These are phyloP conservation scores for Azolla pinnata DNA, from an alignment of 75 land plant species.

Conservation along the genomic window DNA sequence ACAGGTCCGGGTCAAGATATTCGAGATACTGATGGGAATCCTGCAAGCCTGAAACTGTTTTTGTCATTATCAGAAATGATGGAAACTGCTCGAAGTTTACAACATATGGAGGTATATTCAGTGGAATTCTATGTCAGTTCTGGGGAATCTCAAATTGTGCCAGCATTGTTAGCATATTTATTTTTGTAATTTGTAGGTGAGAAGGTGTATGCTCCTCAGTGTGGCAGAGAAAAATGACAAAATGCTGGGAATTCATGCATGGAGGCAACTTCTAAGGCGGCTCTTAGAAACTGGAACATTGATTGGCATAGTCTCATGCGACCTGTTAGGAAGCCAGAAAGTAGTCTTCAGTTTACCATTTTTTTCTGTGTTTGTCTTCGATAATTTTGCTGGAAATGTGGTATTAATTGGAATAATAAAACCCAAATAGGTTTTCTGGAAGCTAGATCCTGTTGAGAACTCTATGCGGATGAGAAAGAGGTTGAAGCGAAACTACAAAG, in stretches of 20 bases:
- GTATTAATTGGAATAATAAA: no score
- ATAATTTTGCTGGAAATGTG: no score
- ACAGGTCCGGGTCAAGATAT: background rate
- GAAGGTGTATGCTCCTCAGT: conserved; percentile 58
- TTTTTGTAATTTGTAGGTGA: conserved; percentile 42
- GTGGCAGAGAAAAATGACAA: conserved; percentile 38
- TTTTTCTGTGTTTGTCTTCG: no score
- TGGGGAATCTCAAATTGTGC: no score
- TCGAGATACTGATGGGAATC: background rate
- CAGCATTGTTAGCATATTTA: background rate
- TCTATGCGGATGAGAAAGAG: conserved; percentile 77
- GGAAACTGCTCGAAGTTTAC: conserved; percentile 71
- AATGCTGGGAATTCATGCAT: conserved; percentile 53
- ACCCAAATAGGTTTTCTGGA: conserved; percentile 98
- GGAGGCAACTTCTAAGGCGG: conserved; percentile 71
- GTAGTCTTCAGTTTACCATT: conserved; percentile 2
- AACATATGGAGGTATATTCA: conserved; percentile 61
- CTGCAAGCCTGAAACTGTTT: background rate
- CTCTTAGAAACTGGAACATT: conserved; percentile 69
- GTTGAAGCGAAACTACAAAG: conserved; percentile 74
- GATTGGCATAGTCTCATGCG: conserved; percentile 57
- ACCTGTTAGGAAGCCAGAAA: conserved; percentile 24
- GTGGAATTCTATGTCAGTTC: no score
- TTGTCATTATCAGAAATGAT: conserved; percentile 33
- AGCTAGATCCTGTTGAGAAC: conserved; percentile 79